A percentile compares a stretch with the other conserved stretches of the same genome.
Conservation (phyloP, 176 grass and related monocot genomes). For the Aegilops speltoides region DNA sequence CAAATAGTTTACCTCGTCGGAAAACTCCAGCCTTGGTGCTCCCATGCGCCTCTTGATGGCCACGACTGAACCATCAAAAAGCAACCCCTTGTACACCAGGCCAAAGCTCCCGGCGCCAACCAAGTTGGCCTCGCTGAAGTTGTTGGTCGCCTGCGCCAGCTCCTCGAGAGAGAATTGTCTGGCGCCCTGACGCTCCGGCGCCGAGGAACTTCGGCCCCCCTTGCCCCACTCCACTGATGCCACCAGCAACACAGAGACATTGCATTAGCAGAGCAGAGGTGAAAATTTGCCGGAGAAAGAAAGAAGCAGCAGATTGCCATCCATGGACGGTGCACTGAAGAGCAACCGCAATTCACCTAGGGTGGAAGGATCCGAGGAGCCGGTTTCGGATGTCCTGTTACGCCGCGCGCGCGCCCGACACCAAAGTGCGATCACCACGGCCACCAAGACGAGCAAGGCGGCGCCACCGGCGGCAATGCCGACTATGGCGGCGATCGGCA, state of each 20-base stretch:
- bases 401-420: constrained; percentile 38
- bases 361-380: constrained; percentile 87
- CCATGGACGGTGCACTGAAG: not conserved
- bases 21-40: constrained; percentile 53
- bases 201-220: constrained; percentile 38
- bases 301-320: not conserved
- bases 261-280: not conserved
- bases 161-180: constrained; percentile 78
- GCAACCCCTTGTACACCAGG: constrained; percentile 89
- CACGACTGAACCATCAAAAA: constrained; percentile 83
- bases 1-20: constrained; percentile 70
- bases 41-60: constrained; percentile 72
- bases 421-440: constrained; percentile 45
- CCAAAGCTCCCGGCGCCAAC: constrained; percentile 85
- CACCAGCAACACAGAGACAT: not conserved
- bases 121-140: constrained; percentile 71
- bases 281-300: not conserved
- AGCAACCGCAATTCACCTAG: constrained; percentile 44
- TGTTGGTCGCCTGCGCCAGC: constrained; percentile 76
- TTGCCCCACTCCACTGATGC: constrained; percentile 84
- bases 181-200: constrained; percentile 43
- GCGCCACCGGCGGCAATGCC: constrained; percentile 66
- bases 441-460: constrained; percentile 32
- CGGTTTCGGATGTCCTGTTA: constrained; percentile 81
- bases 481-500: constrained; percentile 63